Base-by-base conservation (phyloP, 352 stramenopile species). In the Phytophthora pistaciae region DNA sequence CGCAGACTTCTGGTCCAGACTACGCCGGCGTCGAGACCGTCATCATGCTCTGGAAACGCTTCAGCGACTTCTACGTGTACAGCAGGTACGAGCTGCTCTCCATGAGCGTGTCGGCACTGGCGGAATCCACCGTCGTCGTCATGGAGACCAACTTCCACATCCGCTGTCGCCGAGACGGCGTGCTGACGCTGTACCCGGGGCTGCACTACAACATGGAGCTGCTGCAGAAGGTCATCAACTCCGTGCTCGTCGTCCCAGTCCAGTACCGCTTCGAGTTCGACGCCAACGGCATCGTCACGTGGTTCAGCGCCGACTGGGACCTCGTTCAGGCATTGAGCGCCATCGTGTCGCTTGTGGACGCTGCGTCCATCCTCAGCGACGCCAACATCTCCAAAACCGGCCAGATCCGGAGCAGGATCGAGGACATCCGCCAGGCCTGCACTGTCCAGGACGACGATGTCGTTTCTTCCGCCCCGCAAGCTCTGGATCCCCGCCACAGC, bases 191-290 rank as follows among this genome's bases (percentile, higher is more conserved):
- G 31, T 91, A 73, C 49, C 86, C 85, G 14, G 68, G 64, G 44
- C 70, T 93, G 3, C 40, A 50, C 6, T 52, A 68, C 25, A 53
- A 86, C 42, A 70, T 85, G 66, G 80, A 82, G 14, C 56, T 86
- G n/a, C 62, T 90, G 23, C 84, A 92, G 42, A 75, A 76, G 27
- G 56, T 92, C 25, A 79, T 90, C 10, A 72, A 75, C 23, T 73
- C 54, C 14, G 31, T 72, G 49, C 77, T 93, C 21, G 23, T 66
- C 25, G 71, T 90, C 1, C 75, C 74, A 0, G 79, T 82, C 10
- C 78, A 77, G 63, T 81, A 91, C 58, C 72, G 68, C 50, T 91
- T 93, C 65, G 58, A 88, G 27, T 90, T 93, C 42, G 82, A 87
- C 20, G 18, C 36, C 0, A 55, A 68, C 21, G 82, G 79, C 33